Evolutionary conservation across 2,329 filamentous ascomycete species (phyloP), one percentile per base, ranked within the genome.

Genomic region (Aphanocladium album): DNA sequence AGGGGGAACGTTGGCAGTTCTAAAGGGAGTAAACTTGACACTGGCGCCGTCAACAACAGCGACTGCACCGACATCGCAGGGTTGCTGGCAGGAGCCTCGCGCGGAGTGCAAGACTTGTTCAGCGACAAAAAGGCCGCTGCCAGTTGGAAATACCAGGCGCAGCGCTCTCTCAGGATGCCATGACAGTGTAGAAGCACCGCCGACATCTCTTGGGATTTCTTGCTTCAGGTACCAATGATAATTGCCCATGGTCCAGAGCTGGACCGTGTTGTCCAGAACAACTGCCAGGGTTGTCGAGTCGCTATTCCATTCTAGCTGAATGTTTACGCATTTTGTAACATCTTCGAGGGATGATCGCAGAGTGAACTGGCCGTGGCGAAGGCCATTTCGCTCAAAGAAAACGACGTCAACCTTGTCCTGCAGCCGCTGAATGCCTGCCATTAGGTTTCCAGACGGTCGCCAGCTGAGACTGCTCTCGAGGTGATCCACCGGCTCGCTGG

Each of bases 221-320:
- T 96, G 92, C 76, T 99, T 99, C 17, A 99, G 80, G 72, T 98
- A 98, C 84, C 95, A 99, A 71, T 98, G 91, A 67, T 99, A 99
- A 72, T 99, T 99, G 21, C 91, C 90, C 82, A 89, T 96, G 0
- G 92, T 96, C 95, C 95, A 99, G 1, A 99, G 78, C 70, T 99
- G 95, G n/a, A 95, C 77, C 60, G 85, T 83, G 64, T 92, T 84
- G 35, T 79, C 78, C 66, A 93, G 85, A 1, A 84, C 80, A n/a
- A 97, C 87, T 6, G 93, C 92, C 50, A 99, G 80, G 0, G 96
- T 91, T 1, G 88, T 93, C 0, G 95, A 99, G 71, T 99, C 93
- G 5, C 86, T 82, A 70, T 97, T 99, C 95, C 95, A 99, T 52
- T 84, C 82, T 16, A 99, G 78, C 30, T 77, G 76, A 59, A 96